Evolutionary conservation across 345 rosid species (phyloP).

Genomic region (Euphorbia peplus): DNA sequence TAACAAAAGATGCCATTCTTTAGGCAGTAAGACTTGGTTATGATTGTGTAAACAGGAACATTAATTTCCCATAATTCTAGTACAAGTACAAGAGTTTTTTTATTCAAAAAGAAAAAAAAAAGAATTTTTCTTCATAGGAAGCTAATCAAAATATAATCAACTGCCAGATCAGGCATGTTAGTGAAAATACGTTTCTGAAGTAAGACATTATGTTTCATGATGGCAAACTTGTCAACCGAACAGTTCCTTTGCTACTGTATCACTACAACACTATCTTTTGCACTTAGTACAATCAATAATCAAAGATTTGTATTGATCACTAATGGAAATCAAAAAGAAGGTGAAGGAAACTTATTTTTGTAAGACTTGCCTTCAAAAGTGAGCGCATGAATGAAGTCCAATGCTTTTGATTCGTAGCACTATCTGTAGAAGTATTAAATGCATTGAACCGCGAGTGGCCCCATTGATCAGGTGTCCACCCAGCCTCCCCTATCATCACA

Average conservation of each 20-base stretch:
- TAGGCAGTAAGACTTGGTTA: neutral
- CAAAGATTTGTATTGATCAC: neutral
- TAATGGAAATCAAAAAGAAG: neutral
- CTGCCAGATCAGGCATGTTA: neutral
- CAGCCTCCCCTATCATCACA: conserved; percentile 73
- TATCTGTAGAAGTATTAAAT: conserved; percentile 52
- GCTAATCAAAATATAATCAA: neutral
- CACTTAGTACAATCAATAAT: neutral
- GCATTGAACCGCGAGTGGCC: conserved; percentile 80
- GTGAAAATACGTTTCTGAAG: neutral
- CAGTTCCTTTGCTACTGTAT: neutral
- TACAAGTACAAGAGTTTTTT: neutral
- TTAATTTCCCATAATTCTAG: neutral
- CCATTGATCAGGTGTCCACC: conserved; percentile 98
- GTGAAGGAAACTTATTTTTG: neutral
- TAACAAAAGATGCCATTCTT: neutral
- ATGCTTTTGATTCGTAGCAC: conserved; percentile 61
- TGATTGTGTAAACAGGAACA: neutral
- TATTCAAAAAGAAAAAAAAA: neutral
- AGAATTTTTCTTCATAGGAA: neutral
- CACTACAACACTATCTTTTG: neutral
- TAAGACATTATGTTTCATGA: neutral
- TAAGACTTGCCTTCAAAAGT: conserved; percentile 72
- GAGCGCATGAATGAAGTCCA: conserved; percentile 78
- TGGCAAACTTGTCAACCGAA: neutral